These are phyloP conservation scores for Leccinum barrowsii DNA, from an alignment of 768 basidiomycete species.

Conservation along the genomic window DNA sequence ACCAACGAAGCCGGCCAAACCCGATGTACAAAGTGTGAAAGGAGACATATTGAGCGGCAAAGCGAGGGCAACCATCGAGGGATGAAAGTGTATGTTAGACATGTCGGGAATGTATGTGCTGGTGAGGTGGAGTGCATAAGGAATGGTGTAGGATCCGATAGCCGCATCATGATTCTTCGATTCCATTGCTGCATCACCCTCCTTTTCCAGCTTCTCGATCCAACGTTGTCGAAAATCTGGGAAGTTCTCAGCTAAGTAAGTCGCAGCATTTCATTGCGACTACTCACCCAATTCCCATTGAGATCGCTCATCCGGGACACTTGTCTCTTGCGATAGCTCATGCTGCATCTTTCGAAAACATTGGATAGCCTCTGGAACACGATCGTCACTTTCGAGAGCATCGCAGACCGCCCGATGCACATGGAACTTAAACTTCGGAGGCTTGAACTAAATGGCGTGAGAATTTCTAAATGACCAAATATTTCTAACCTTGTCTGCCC, in stretches of 20 bases:
- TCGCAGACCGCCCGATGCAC: background rate
- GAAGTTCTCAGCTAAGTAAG: background rate
- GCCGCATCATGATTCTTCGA: background rate
- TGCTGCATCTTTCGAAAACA: background rate
- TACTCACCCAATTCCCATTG: background rate
- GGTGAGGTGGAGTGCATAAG: too few relatives aligned
- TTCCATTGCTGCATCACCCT: background rate
- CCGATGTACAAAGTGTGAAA: background rate
- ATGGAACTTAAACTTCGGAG: background rate
- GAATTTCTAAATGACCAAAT: background rate
- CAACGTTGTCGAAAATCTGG: background rate
- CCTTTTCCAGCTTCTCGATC: background rate
- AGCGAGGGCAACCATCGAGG: too few relatives aligned
- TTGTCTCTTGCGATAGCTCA: background rate
- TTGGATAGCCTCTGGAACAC: background rate
- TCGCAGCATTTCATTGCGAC: background rate
- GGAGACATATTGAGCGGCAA: too few relatives aligned
- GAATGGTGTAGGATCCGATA: background rate
- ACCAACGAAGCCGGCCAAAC: slow-evolving; percentile 9
- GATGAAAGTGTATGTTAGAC: background rate
- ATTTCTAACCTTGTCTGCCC: background rate
- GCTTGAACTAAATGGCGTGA: background rate
- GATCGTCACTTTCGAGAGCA: background rate
- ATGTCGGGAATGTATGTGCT: too few relatives aligned
- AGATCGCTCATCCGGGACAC: too few relatives aligned